These are phyloP conservation scores for Schizophyllum commune DNA, from an alignment of 1,284 basidiomycete species.

Conservation along the genomic window DNA sequence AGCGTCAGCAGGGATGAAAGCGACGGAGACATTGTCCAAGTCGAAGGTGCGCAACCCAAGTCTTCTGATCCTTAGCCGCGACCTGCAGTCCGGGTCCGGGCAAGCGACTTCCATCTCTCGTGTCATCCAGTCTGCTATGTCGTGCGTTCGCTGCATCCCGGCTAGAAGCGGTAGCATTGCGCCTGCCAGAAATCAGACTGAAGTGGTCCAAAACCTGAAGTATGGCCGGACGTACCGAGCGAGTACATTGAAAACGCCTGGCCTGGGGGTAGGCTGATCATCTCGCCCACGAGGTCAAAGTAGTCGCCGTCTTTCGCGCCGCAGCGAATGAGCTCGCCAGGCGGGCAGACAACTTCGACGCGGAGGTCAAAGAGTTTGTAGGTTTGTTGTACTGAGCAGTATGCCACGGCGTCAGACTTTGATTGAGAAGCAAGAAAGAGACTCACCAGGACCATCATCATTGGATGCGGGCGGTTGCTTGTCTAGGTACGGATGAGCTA, in stretches of 20 bases:
- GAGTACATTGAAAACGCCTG: slow-evolving; percentile 65
- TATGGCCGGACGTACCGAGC: slow-evolving; percentile 29
- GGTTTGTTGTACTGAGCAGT: slow-evolving; percentile 21
- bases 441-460: background rate
- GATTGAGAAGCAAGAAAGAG: too few relatives aligned
- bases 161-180: slow-evolving; percentile 54
- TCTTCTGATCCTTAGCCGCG: slow-evolving; percentile 43
- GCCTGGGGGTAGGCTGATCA: slow-evolving; percentile 47
- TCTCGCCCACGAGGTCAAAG: slow-evolving; percentile 55
- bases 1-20: slow-evolving; percentile 10
- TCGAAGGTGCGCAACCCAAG: slow-evolving; percentile 43
- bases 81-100: slow-evolving; percentile 56
- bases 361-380: slow-evolving; percentile 55
- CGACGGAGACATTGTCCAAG: slow-evolving; percentile 44
- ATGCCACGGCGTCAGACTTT: too few relatives aligned
- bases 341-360: slow-evolving; percentile 50
- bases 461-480: background rate
- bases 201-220: background rate
- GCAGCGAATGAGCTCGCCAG: slow-evolving; percentile 44
- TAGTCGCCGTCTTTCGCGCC: slow-evolving; percentile 57
- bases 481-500: background rate
- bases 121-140: slow-evolving; percentile 58
- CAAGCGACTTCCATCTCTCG: slow-evolving; percentile 57
- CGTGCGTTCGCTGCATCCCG: slow-evolving; percentile 50
- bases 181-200: slow-evolving; percentile 23